These are phyloP conservation scores for Colletotrichum sp. DNA, from an alignment of 2,329 filamentous ascomycete genomes.

Conservation along the genomic window DNA sequence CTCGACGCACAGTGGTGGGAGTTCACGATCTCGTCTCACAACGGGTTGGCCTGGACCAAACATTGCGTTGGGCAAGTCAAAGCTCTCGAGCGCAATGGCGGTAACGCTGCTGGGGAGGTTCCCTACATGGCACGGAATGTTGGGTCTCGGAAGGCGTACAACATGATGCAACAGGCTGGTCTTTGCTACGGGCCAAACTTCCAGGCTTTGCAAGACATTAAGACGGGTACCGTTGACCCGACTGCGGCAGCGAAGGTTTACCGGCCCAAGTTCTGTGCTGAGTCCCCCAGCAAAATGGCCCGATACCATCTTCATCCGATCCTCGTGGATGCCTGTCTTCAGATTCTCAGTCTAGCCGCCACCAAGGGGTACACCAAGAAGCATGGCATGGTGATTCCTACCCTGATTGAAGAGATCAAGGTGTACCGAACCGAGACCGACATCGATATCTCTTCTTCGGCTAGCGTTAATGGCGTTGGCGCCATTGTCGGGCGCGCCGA, in stretches of 20 bases:
- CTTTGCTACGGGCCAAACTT: constrained; percentile 35
- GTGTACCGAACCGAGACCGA: neutral
- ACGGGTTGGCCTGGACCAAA: constrained; percentile 29
- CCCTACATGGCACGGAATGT: constrained; percentile 22
- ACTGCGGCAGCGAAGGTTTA: constrained; percentile 22
- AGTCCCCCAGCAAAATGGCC: neutral
- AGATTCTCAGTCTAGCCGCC: constrained; percentile 29
- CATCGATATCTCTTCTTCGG: constrained; percentile 12
- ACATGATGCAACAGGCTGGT: constrained; percentile 28
- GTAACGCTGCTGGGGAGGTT: neutral
- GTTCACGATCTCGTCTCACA: constrained; percentile 33
- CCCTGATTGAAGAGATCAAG: neutral
- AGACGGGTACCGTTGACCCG: constrained; percentile 17
- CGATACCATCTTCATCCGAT: constrained; percentile 41
- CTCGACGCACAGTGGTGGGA: constrained; percentile 34
- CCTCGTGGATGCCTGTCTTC: constrained; percentile 39
- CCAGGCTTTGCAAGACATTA: constrained; percentile 28
- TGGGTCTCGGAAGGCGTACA: constrained; percentile 26
- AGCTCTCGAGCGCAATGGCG: neutral
- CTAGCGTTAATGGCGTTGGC: constrained; percentile 26
- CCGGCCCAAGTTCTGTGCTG: neutral
- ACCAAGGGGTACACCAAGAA: neutral
- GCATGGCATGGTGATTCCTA: neutral
- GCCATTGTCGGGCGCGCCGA: neutral
- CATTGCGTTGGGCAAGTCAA: constrained; percentile 31